phyloP scores from a whole-genome alignment of 768 basidiomycete genomes.

The Lactarius akahatsu region DNA sequence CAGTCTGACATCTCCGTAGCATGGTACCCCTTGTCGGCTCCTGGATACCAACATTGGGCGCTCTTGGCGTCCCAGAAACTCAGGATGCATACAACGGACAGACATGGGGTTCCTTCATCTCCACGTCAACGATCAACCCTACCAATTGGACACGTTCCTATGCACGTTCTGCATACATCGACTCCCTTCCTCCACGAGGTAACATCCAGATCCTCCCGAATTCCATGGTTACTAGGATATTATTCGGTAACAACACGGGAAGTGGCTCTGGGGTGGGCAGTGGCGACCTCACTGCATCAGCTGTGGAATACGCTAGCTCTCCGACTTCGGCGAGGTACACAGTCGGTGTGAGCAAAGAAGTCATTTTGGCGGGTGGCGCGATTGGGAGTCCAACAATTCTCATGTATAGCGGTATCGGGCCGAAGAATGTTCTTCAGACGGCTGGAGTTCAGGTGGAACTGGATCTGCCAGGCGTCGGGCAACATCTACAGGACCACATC shows the following conservation, averaged over 20 bases:
- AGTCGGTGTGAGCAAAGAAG: constrained; percentile 60
- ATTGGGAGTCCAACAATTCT: constrained; percentile 56
- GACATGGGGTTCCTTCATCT: constrained; percentile 52
- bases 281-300: constrained; percentile 42
- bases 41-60: constrained; percentile 54
- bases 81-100: constrained; percentile 48
- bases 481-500: constrained; percentile 57
- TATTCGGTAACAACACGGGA: constrained; percentile 39
- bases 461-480: constrained; percentile 59
- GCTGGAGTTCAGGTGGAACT: constrained; percentile 46
- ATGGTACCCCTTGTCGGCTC: constrained; percentile 19
- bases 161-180: constrained; percentile 64
- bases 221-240: constrained; percentile 56
- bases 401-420: constrained; percentile 59
- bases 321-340: constrained; percentile 38
- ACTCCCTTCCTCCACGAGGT: constrained; percentile 56
- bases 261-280: constrained; percentile 35
- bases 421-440: constrained; percentile 47
- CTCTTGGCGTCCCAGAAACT: constrained; percentile 43
- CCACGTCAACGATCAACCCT: constrained; percentile 60
- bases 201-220: constrained; percentile 65
- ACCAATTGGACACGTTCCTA: constrained; percentile 64
- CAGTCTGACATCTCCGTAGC: constrained; percentile 28
- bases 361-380: constrained; percentile 50
- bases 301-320: constrained; percentile 49